These are phyloP conservation scores for Coemansia sp. DNA, from an alignment of 192 early-diverging fungal species.

Conservation along the genomic window DNA sequence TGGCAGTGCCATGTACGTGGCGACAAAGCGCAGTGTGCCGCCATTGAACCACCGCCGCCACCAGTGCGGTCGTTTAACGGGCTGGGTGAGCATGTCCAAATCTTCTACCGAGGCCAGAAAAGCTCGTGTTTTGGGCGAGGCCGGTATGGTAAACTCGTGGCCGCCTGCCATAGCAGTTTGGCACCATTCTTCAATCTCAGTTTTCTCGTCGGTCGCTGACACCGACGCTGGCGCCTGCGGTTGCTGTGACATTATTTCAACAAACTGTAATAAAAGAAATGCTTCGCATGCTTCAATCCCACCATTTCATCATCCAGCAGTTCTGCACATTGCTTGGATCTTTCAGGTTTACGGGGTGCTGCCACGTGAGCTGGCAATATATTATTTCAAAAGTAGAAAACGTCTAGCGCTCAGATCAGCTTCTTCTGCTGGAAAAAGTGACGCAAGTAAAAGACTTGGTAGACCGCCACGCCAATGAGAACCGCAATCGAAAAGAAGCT, in stretches of 20 bases:
- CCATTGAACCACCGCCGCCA: constrained; percentile 5
- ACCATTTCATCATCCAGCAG: background rate
- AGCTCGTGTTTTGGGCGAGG: background rate
- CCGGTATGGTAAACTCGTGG: background rate
- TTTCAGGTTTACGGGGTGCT: constrained; percentile 7
- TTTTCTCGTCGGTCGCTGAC: background rate
- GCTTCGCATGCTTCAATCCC: background rate
- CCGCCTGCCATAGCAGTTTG: background rate
- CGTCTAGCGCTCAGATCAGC: constrained; percentile 60
- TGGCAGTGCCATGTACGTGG: constrained; percentile 48
- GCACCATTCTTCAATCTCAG: constrained; percentile 6
- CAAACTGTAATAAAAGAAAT: too few species aligned
- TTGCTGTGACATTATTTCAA: background rate
- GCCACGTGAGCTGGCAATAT: constrained; percentile 9
- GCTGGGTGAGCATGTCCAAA: constrained; percentile 1
- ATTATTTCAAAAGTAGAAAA: background rate
- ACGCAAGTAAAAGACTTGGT: constrained; percentile 84
- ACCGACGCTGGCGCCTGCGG: background rate
- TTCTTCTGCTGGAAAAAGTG: constrained; percentile 89
- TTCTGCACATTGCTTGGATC: background rate
- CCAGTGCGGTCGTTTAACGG: background rate
- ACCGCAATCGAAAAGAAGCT: constrained; percentile 74
- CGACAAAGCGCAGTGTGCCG: constrained; percentile 24
- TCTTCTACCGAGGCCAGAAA: constrained; percentile 5
- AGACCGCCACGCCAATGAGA: constrained; percentile 66